Conservation (phyloP, 306 rosid genomes). For the Elaeagnus macrophylla region DNA sequence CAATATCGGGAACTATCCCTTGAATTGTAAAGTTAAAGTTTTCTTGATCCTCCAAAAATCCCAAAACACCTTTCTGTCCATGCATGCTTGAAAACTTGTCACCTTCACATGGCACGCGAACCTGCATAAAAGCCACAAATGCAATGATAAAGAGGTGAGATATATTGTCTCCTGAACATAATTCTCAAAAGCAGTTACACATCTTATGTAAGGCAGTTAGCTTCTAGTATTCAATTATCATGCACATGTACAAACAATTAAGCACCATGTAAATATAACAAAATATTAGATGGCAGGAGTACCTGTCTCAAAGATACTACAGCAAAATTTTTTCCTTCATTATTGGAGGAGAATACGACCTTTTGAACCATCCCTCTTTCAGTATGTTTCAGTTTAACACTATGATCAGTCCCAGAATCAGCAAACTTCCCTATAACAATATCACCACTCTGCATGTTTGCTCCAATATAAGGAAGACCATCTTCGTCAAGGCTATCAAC, state of each 20-base stretch:
- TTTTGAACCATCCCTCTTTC: conserved; percentile 94
- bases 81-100: conserved; percentile 99
- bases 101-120: conserved; percentile 88
- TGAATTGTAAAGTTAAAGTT: conserved; percentile 87
- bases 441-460: conserved; percentile 84
- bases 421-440: conserved; percentile 79
- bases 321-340: conserved; percentile 86
- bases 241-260: background rate
- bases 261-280: background rate
- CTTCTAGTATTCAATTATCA: too few relatives aligned
- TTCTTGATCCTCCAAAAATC: conserved; percentile 83
- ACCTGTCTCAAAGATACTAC: conserved; percentile 97
- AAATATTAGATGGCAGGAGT: too few relatives aligned
- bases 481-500: conserved; percentile 94
- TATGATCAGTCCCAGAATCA: conserved; percentile 82
- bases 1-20: conserved; percentile 95
- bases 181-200: too few relatives aligned
- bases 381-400: conserved; percentile 82
- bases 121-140: conserved; percentile 32
- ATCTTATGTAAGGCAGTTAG: too few relatives aligned
- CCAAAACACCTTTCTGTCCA: conserved; percentile 98
- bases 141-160: too few relatives aligned
- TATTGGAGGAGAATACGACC: conserved; percentile 84
- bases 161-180: too few relatives aligned
- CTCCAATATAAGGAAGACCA: conserved; percentile 82